Evolutionary conservation across 805 yeast genomes (phyloP).

Genomic region (Cyberlindnera meyerae): DNA sequence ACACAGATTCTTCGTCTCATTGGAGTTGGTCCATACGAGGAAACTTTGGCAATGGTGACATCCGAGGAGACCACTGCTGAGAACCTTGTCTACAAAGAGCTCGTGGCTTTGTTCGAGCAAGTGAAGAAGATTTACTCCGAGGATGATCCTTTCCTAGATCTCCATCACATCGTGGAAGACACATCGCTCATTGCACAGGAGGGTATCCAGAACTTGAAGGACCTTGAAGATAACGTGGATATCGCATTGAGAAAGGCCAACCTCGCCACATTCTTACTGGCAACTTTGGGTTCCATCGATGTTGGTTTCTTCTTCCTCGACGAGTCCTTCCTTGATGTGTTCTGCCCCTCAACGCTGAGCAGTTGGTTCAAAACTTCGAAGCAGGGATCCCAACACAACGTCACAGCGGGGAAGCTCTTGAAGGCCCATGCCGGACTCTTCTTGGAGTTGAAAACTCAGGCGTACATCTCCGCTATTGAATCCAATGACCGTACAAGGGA

Average conservation of each 20-base stretch:
- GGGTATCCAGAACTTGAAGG: slow-evolving; percentile 12
- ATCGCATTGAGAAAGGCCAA: slow-evolving; percentile 74
- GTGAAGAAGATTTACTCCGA: slow-evolving; percentile 63
- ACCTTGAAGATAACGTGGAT: slow-evolving; percentile 21
- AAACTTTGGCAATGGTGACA: slow-evolving; percentile 64
- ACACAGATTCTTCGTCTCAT: slow-evolving; percentile 73
- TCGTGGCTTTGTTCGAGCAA: slow-evolving; percentile 74
- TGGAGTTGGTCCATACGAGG: slow-evolving; percentile 71
- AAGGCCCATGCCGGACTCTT: slow-evolving; percentile 78
- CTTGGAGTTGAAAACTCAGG: slow-evolving; percentile 90
- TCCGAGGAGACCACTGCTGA: slow-evolving; percentile 61
- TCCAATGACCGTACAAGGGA: slow-evolving; percentile 52
- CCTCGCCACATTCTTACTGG: slow-evolving; percentile 81
- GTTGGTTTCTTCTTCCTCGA: slow-evolving; percentile 85
- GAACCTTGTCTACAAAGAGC: slow-evolving; percentile 55
- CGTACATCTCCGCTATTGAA: slow-evolving; percentile 83
- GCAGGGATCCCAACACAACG: slow-evolving; percentile 14
- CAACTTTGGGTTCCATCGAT: slow-evolving; percentile 77
- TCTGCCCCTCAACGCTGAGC: slow-evolving; percentile 62
- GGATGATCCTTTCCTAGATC: slow-evolving; percentile 67
- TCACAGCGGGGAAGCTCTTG: slow-evolving; percentile 47
- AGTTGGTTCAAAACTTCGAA: slow-evolving; percentile 13
- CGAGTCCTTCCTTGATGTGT: slow-evolving; percentile 78
- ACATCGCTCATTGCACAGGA: slow-evolving; percentile 8
- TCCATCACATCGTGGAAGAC: slow-evolving; percentile 67